Base-by-base conservation (phyloP, 805 yeast genomes). In the Grigorovia humatica region DNA sequence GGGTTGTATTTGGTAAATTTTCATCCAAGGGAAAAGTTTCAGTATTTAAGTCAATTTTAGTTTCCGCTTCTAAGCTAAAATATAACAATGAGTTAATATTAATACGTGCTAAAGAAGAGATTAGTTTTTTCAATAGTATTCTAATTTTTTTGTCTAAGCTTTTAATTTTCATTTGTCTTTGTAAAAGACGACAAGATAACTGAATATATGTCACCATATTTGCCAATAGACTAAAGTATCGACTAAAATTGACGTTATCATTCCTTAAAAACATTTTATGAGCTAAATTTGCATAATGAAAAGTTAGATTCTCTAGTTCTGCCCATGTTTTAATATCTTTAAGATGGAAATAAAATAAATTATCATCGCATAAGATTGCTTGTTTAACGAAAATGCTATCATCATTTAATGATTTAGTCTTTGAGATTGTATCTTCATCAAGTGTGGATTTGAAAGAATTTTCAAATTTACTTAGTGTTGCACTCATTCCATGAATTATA, bases 71-170 rank as follows among this genome's bases (percentile, higher is more conserved):
- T 32, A 32, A 32, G 15, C 8, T 32, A 50, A 84, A 70, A 62
- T 79, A 84, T n/a, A 85, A 62, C 48, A 77, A 72, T 9, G 87
- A 85, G 60, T 81, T 81, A 52, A 83, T 77, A 52, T 81, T 80
- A 52, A 85, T 74, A 53, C 80, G 84, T 2, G 87, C 77, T 52
- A 81, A 74, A 1, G 83, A 71, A 9, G 74, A 67, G 0, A 81
- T 76, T 15, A 83, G 69, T 53, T 75, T 74, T 58, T 74, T 79
- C 56, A 84, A 64, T 42, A 78, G 67, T 50, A 71, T 70, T 51
- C 77, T 73, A 12, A 83, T 73, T 11, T 75, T 66, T 23, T 64
- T 66, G 49, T 78, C 77, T 52, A 73, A 71, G 38, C 74, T 74
- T 13, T 79, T 74, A 23, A 68, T 70, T 11, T 67, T 64, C 45